phyloP scores from a whole-genome alignment of 495 filamentous ascomycete species.

The Neurospora sp. region DNA sequence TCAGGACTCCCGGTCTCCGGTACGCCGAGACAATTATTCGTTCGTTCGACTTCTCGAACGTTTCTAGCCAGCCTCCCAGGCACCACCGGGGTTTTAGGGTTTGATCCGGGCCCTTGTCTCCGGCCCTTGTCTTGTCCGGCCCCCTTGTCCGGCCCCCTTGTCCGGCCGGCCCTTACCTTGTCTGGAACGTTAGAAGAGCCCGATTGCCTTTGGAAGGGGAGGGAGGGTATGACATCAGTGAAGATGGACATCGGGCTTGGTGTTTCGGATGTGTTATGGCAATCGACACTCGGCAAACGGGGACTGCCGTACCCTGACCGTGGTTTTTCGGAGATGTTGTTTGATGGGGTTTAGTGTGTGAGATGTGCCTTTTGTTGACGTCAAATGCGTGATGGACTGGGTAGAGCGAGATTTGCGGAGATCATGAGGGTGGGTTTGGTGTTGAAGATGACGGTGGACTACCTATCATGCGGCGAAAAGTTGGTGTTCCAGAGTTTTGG shows the following conservation, averaged over 20 bases:
- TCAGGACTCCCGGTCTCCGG: not conserved
- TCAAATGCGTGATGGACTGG: not conserved
- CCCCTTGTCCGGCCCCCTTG: no score
- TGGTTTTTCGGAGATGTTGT: not conserved
- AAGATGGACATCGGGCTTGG: not conserved
- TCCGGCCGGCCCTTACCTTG: not conserved
- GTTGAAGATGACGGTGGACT: no score
- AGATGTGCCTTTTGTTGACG: not conserved
- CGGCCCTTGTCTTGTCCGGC: not conserved
- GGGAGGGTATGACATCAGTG: not conserved
- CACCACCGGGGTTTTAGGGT: not conserved
- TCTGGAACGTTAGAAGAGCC: not conserved
- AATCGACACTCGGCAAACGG: not conserved
- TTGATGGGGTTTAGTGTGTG: not conserved
- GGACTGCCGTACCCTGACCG: not conserved
- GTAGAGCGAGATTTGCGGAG: not conserved
- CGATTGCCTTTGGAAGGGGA: not conserved
- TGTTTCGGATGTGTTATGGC: not conserved
- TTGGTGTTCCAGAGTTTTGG: no score
- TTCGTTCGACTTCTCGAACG: not conserved
- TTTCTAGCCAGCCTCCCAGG: not conserved
- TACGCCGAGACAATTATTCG: not conserved
- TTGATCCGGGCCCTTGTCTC: not conserved
- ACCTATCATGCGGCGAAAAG: no score
- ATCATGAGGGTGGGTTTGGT: not conserved